A percentile compares a stretch with the other conserved stretches of the same genome.
Conservation (phyloP, 2,329 filamentous ascomycete genomes). For the Periglandula ipomoeae region DNA sequence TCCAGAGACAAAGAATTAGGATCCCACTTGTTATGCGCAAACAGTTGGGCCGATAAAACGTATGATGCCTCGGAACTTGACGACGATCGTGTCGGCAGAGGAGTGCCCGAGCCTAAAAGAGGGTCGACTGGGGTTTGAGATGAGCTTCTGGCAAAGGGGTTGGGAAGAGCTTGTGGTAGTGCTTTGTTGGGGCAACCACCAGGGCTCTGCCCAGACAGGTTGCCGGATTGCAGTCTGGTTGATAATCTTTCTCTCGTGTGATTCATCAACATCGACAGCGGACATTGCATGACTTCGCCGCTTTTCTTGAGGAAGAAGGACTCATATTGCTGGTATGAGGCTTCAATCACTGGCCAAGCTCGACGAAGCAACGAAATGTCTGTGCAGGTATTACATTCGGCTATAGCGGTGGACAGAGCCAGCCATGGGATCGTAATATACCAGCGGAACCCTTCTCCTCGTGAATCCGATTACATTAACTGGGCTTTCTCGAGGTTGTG, state of each 20-base stretch:
- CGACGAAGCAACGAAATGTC: constrained; percentile 4
- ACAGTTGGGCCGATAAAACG: not conserved
- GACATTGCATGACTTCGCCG: not conserved
- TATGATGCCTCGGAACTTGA: not conserved
- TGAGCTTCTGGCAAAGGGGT: not conserved
- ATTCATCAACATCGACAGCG: not conserved
- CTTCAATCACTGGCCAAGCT: constrained; percentile 9
- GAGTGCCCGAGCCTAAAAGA: not conserved
- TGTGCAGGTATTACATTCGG: constrained; percentile 9
- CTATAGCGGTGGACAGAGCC: constrained; percentile 8
- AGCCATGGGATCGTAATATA: constrained; percentile 9
- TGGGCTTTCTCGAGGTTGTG: constrained; percentile 5
- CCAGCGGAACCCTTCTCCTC: constrained; percentile 10
- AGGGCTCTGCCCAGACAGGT: not conserved
- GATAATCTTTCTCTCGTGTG: not conserved
- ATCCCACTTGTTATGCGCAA: not conserved
- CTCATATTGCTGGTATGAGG: constrained; percentile 7
- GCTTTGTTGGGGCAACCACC: not conserved
- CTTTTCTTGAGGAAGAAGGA: not conserved
- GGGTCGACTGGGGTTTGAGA: not conserved
- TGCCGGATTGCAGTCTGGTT: not conserved
- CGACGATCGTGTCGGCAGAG: not conserved
- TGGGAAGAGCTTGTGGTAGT: not conserved
- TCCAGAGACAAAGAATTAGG: not conserved
- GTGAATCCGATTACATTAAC: constrained; percentile 9